Evolutionary conservation across 331 rosid species (phyloP), one percentile per base, ranked within the genome.

Genomic region (Phaseolus coccineus): DNA sequence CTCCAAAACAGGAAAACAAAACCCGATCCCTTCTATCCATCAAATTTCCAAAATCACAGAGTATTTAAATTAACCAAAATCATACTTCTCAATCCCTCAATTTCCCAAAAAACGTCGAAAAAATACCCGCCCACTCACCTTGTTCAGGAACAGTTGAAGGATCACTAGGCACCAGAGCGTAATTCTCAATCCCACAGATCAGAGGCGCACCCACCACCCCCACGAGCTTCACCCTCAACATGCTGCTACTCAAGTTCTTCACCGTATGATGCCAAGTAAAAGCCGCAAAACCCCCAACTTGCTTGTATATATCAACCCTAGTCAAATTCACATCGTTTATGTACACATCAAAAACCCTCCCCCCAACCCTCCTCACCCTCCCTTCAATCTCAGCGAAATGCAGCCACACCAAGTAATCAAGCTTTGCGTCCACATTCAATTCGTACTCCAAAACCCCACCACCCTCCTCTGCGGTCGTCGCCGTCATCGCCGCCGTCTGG

Each of bases 341-440:
- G 31, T 63, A 30, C 64, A 95, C 91, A 46, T 95, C 94, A 31
- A 91, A 93, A 78, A 95, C 93, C 74, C 98, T 91, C 83, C 88
- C 88, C 39, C 93, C 93, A 0, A 77, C 90, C 78, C 53, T 89
- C 70, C 47, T 88, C 86, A 95, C 93, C 16, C 58, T 80, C 58
- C 86, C 62, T 63, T 91, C 93, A 11, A 95, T 89, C 85, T 95
- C 99, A 1, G 94, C 97, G 10, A 95, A 95, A 88, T 95, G 99
- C 53, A 95, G 58, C 99, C 97, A 93, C 84, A 95, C 37, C 75
- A 91, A 73, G 77, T 95, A 95, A 73, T 95, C 98, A n/a, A 91
- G 90, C 90, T 93, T 93, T 16, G 99, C 98, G 44, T 95, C 99
- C 76, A 95, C 97, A 8, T 6, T 53, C 83, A 95, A 81, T 52